phyloP scores from a whole-genome alignment of 495 filamentous ascomycete species.

The Cenococcum geophilum region DNA sequence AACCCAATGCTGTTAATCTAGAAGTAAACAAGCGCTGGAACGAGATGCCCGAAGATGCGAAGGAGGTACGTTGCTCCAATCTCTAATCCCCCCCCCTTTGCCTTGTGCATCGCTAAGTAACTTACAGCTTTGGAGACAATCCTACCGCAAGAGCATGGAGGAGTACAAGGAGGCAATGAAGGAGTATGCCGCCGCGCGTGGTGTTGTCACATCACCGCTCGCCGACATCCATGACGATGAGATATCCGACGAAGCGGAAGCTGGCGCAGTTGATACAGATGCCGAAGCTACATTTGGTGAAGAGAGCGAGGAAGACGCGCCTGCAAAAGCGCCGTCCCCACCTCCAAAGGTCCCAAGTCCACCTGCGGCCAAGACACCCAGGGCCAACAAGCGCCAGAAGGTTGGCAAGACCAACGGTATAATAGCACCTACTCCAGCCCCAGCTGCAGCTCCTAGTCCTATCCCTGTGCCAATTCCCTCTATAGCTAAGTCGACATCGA shows the following conservation, averaged over 20 bases:
- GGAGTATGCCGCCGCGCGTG: conserved; percentile 15
- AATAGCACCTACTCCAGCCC: background rate
- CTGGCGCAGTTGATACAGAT: conserved; percentile 24
- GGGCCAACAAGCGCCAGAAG: conserved; percentile 29
- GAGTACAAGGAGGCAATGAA: conserved; percentile 15
- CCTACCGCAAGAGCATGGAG: conserved; percentile 23
- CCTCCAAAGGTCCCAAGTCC: conserved; percentile 19
- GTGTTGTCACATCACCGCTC: background rate
- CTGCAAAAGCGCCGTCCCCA: conserved; percentile 18
- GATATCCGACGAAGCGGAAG: conserved; percentile 25
- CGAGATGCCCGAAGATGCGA: conserved; percentile 63
- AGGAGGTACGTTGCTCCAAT: conserved; percentile 52
- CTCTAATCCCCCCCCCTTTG: background rate
- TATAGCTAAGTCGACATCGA: background rate
- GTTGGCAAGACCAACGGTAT: conserved; percentile 10
- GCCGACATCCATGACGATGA: conserved; percentile 18
- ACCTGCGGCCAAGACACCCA: conserved; percentile 15
- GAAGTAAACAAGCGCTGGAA: conserved; percentile 81
- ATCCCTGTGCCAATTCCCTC: background rate
- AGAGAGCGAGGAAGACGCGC: conserved; percentile 12
- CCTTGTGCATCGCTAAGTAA: conserved; percentile 11
- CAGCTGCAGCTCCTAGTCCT: conserved; percentile 3
- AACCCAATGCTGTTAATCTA: conserved; percentile 34
- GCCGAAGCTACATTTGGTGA: conserved; percentile 8
- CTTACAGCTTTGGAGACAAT: conserved; percentile 21